Conservation (phyloP, 768 basidiomycete species). For the Cystofilobasidium ferigula region DNA sequence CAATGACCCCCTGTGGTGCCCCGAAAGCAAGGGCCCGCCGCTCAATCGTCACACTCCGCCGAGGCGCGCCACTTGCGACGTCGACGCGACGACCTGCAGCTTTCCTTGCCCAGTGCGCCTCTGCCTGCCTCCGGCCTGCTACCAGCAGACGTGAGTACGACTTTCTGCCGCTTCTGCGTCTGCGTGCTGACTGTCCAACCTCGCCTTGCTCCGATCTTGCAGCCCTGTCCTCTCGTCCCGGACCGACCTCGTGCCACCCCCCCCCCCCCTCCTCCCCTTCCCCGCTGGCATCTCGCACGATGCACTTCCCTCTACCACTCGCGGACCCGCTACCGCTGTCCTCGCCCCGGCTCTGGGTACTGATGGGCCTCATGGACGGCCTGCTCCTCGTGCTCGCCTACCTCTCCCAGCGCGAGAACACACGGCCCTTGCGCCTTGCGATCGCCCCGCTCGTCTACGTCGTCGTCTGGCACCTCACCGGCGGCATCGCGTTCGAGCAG, state of each 20-base stretch:
- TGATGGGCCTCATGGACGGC: neutral
- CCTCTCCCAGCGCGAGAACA: conserved; percentile 13
- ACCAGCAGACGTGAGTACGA: no score
- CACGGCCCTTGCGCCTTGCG: conserved; percentile 4
- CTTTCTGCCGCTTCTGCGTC: no score
- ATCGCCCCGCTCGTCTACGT: neutral
- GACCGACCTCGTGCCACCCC: neutral
- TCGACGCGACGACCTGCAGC: no score
- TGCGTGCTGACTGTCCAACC: no score
- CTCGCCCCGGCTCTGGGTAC: neutral
- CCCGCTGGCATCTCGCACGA: neutral
- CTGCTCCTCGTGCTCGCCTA: conserved; percentile 3
- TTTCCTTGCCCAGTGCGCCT: no score
- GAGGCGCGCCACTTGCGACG: no score
- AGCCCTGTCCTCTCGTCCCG: neutral
- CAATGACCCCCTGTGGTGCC: no score
- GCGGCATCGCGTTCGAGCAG: conserved; percentile 8
- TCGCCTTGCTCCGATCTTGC: no score
- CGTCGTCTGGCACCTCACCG: conserved; percentile 6
- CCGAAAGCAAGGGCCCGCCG: no score
- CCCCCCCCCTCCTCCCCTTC: neutral
- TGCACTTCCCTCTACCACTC: neutral
- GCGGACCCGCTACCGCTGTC: neutral
- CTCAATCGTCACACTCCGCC: no score
- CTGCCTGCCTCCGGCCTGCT: no score